Base-by-base conservation (phyloP, 1,284 basidiomycete species). In the Naganishia albida region DNA sequence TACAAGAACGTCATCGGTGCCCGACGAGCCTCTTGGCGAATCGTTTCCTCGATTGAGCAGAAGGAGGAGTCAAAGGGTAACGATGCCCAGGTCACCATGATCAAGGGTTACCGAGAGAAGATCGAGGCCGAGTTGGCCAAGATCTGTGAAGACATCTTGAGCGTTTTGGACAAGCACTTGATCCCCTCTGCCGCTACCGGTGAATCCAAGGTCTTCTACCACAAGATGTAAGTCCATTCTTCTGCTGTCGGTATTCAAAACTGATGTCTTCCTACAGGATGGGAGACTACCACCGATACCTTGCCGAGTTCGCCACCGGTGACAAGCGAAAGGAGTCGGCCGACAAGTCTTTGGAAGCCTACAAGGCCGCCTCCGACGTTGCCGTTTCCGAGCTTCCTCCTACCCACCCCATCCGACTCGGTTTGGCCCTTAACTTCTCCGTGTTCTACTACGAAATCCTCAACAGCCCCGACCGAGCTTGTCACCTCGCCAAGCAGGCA, bases 1-100 rank as follows among this genome's bases (percentile, higher is more conserved):
- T 99, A 99, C 87, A 99, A 99, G 91, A 99, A 99, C 83, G 94
- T 99, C 71, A 98, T 98, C 75, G 95, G 95, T 82, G 95, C 95
- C 52, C 94, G 95, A 74, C 93, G 95, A 81, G 95, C 95, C 54
- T 97, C 93, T 57, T 99, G 95, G 95, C 86, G 96, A 75, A 98
- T 99, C 77, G 94, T 99, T 70, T 97, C 93, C 73, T 97, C 94
- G 69, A 98, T 99, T 77, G 95, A 99, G 84, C 94, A 98, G 84
- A 99, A 99, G 87, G 96, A 99, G 86, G 95, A 98, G 85, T 93
- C 91, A 70, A 97, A 98, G 85, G 95, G 95, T 78, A 98, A 99
- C 79, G 92, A 95, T 81, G 88, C 89, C 66, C 95, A 99, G 83
- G 94, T 99, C 69, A 83, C 87, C 64, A 97, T 98, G 94, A 98